Evolutionary conservation across 208 protist species (phyloP), one percentile per base, ranked within the genome.

Genomic region (Vickermania spadyakhi): DNA sequence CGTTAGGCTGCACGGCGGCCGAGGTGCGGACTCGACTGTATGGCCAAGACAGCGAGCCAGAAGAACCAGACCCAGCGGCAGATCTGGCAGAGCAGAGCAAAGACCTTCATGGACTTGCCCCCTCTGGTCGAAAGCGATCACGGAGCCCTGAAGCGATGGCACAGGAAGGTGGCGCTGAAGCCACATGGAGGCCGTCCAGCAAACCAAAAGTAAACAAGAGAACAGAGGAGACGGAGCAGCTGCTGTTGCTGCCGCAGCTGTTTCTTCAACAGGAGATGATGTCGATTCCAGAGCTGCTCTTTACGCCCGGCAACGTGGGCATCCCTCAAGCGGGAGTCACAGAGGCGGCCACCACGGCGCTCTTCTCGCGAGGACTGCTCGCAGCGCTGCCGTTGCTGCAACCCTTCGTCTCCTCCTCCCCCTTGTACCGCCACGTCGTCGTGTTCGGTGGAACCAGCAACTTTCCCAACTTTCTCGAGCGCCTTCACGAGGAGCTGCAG

Each of bases 281-380:
- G 62, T 42, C 85, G 49, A 79, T 94, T 26, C 83, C 86, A 1
- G 83, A 90, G 68, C 66, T 94, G 49, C 72, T 94, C 55, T 94
- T 94, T 67, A 73, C 72, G 3, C 86, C 86, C 7, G 62, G 31
- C 3, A 80, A 84, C 52, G 72, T 86, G 0, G 86, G 82, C 2
- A 49, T 90, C 27, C 56, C 72, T 7, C 73, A 89, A 68, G 72
- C 84, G 58, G 86, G 82, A 4, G 54, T 90, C 1, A 56, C 62
- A 11, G 73, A 88, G 64, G 72, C 70, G 28, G 59, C 83, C 30
- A 64, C 69, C 18, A 56, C 73, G 25, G 78, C 68, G 22, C 62
- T 82, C 14, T 71, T 68, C 56, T 58, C 70, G 59, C 70, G 80
- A 5, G 77, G 75, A 3, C 58, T 77, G 23, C 64, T 86, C 25